Evolutionary conservation across 2,329 filamentous ascomycete species (phyloP).

Genomic region (Cordyceps cateniannulata): DNA sequence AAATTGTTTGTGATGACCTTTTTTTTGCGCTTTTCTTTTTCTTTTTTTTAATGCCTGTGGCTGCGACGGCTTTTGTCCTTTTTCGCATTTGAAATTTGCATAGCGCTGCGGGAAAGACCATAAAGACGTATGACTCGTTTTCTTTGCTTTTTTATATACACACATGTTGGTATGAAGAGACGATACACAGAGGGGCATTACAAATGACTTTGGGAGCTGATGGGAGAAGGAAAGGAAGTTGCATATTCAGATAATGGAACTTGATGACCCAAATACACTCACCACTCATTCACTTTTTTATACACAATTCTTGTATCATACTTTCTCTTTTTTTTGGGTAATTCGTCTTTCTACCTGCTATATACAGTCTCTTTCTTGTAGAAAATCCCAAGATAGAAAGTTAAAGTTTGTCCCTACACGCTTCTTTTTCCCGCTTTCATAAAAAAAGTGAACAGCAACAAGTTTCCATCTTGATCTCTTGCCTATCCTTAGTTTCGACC

Average conservation of each 20-base stretch:
- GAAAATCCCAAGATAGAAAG: background rate
- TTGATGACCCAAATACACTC: background rate
- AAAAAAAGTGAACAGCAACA: background rate
- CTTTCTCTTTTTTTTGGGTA: background rate
- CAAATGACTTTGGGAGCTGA: background rate
- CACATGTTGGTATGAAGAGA: background rate
- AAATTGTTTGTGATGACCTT: background rate
- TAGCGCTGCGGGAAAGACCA: slow-evolving; percentile 10
- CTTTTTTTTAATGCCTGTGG: background rate
- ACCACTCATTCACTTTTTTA: background rate
- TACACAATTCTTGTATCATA: background rate
- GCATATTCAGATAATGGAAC: background rate
- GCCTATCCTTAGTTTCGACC: slow-evolving; percentile 17
- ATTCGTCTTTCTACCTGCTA: background rate
- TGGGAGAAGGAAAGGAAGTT: background rate
- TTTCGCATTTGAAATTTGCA: background rate
- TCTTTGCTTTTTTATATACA: background rate
- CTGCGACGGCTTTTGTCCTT: background rate
- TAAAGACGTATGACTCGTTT: background rate
- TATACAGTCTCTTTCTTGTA: slow-evolving; percentile 2
- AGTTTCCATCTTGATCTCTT: background rate
- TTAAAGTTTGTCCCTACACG: background rate
- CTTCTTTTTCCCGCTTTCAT: background rate
- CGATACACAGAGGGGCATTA: background rate
- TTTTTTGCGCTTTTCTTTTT: background rate